Evolutionary conservation across 2,329 filamentous ascomycete genomes (phyloP), one percentile per base, ranked within the genome.

Genomic region (Talaromyces sp.): DNA sequence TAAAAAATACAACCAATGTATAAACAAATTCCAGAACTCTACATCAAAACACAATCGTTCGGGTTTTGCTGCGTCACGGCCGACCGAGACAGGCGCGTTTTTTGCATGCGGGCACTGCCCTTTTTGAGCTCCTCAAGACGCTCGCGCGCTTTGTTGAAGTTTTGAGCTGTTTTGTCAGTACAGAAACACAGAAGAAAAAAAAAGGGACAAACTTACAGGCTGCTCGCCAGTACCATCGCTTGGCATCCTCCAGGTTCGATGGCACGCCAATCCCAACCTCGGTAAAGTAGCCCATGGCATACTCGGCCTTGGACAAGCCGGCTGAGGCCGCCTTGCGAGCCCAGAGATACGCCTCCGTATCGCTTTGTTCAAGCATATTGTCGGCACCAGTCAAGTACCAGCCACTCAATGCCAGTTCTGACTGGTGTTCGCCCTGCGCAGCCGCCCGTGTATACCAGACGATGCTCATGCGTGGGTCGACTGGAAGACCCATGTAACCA

Each of bases 221-320:
- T 76, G 94, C 92, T 74, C 93, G 84, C 84, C 92, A 97, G 77
- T 99, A 99, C 94, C 94, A 99, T 68, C 92, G 85, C 81, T 96
- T 97, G 24, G 93, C 94, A 77, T 97, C 94, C 69, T 99, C 94
- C 67, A 97, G 69, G 72, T 93, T 95, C 9, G 89, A 86, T 17
- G 88, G 82, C 65, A 91, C 87, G 31, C 94, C 94, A 67, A 99
- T 97, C 12, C 94, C 94, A 54, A 94, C 88, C 75, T 99, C 94
- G 0, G 91, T 95, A 71, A 96, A 97, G 76, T 97, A 97, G 0
- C 94, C 94, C 89, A 99, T 96, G 0, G 93, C 94, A 76, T 97
- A 97, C 77, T 97, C 90, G 0, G 94, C 94, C 80, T 97, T 99
- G 8, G 91, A 87, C 41, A 97, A 77, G 2, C 93, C 92, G 3